Percentiles rank a stretch among this genome's conserved stretches.
Evolutionary conservation across 352 stramenopile genomes (phyloP).

Genomic region (Phytophthora pinifolia): DNA sequence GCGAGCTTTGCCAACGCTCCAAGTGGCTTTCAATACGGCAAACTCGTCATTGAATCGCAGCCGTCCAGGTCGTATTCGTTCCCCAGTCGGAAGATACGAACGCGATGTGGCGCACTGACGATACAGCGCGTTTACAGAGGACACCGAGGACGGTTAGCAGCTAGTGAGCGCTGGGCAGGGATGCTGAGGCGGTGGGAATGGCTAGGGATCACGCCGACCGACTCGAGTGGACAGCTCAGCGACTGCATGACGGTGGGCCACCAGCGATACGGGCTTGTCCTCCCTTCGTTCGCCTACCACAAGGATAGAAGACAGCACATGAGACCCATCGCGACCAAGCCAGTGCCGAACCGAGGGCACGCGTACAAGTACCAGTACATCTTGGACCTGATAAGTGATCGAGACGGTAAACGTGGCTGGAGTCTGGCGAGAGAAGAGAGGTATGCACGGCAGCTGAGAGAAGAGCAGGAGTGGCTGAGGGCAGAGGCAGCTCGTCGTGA

Average conservation of each 20-base stretch:
- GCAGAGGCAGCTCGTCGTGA: constrained; percentile 17
- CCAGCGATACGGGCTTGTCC: constrained; percentile 53
- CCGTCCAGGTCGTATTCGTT: constrained; percentile 54
- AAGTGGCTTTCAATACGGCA: constrained; percentile 55
- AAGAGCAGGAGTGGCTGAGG: constrained; percentile 23
- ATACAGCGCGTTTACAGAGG: constrained; percentile 64
- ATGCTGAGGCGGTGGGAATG: constrained; percentile 81
- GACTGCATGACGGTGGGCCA: constrained; percentile 61
- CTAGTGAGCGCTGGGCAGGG: constrained; percentile 61
- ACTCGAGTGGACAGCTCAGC: constrained; percentile 32
- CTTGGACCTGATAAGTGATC: constrained; percentile 67
- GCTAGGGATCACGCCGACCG: constrained; percentile 45
- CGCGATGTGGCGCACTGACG: constrained; percentile 25
- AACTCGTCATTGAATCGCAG: constrained; percentile 39
- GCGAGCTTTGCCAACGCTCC: constrained; percentile 38
- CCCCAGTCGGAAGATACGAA: constrained; percentile 47
- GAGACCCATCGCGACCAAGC: constrained; percentile 38
- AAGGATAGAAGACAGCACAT: constrained; percentile 46
- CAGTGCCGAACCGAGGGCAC: constrained; percentile 46
- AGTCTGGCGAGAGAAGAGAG: constrained; percentile 47
- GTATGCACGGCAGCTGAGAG: constrained; percentile 15
- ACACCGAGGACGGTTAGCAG: constrained; percentile 46
- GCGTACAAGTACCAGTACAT: constrained; percentile 76
- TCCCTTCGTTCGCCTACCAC: constrained; percentile 57
- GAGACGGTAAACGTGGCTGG: constrained; percentile 60